Base-by-base conservation (phyloP, 306 rosid genomes). In the Pachyrhizus erosus region DNA sequence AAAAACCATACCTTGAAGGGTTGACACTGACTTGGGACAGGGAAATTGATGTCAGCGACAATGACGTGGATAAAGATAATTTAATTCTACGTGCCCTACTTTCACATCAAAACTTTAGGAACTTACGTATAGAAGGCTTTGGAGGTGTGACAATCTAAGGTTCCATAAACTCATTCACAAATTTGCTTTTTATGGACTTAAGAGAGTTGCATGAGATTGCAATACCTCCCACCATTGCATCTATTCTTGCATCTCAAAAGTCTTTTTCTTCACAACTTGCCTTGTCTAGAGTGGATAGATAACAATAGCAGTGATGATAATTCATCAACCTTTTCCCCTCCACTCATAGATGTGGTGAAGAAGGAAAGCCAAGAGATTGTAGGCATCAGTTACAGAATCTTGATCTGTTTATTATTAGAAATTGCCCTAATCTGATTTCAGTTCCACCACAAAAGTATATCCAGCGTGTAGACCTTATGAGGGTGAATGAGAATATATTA, bases 401-500 rank as follows among this genome's bases (percentile, higher is more conserved):
- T 42, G 4, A 13, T 7, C 0, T 0, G 0, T 39, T 76, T 21
- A 0, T 0, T 0, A 76, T 76, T 60, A 0, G 0, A 5, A 0
- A 0, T 7, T 76, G 80, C 21, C 10, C 1, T 14, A 40, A 75
- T 57, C 10, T 75, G 7, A 39, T 6, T 39, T 75, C 55, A 5
- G 4, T 75, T 15, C 80, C 70, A 75, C 70, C 5, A 9, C 45
- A 48, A 45, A 29, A 2, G 2, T 1, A 49, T 72, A 24, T 72
- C 58, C 15, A 1, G 6, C 0, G 1, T 13, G 8, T 45, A 43
- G 0, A 0, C 0, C 17, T 75, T 55, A 33, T 2, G 0, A 33
- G 4, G 0, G 39, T 33, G 39, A 33, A 3, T 33, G 39, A 33
- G 39, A 33, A 33, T 0, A 33, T 33, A 33, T 33, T 33, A 33